Percentiles rank a stretch among this genome's conserved stretches.
phyloP scores from a whole-genome alignment of 257 asterid species.

The Galeopsis tetrahit region DNA sequence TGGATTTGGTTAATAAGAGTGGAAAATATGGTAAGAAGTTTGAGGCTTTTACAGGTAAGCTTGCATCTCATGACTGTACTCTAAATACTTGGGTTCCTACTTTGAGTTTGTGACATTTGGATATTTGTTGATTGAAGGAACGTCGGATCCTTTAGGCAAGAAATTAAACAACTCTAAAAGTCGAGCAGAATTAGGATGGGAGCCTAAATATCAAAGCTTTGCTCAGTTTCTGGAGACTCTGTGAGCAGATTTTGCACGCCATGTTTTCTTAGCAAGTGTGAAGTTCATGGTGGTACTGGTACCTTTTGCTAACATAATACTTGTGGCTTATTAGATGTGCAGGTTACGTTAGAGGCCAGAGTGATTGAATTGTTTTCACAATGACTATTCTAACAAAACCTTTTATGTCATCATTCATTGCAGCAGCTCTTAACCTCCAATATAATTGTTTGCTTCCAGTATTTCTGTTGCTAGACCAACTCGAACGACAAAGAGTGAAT shows the following conservation, averaged over 20 bases:
- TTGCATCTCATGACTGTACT: slow-evolving; percentile 7
- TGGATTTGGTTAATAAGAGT: slow-evolving; percentile 76
- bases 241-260: slow-evolving; percentile 27
- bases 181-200: slow-evolving; percentile 81
- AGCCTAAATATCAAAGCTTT: slow-evolving; percentile 83
- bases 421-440: background rate
- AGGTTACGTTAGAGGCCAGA: slow-evolving; percentile 2
- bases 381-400: background rate
- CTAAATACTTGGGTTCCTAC: background rate
- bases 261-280: slow-evolving; percentile 25
- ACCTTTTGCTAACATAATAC: background rate
- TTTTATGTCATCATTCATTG: background rate
- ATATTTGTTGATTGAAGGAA: slow-evolving; percentile 52
- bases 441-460: background rate
- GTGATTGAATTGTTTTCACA: background rate
- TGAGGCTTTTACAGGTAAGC: slow-evolving; percentile 71
- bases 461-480: background rate
- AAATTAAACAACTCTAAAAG: slow-evolving; percentile 78
- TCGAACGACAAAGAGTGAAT: too few species aligned
- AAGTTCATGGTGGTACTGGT: background rate
- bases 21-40: slow-evolving; percentile 76
- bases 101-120: background rate
- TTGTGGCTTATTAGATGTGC: slow-evolving; percentile 1
- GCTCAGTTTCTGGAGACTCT: slow-evolving; percentile 73
- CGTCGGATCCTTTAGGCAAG: slow-evolving; percentile 80